Conservation (phyloP, 441 rosid genomes). For the Capsella rubella region DNA sequence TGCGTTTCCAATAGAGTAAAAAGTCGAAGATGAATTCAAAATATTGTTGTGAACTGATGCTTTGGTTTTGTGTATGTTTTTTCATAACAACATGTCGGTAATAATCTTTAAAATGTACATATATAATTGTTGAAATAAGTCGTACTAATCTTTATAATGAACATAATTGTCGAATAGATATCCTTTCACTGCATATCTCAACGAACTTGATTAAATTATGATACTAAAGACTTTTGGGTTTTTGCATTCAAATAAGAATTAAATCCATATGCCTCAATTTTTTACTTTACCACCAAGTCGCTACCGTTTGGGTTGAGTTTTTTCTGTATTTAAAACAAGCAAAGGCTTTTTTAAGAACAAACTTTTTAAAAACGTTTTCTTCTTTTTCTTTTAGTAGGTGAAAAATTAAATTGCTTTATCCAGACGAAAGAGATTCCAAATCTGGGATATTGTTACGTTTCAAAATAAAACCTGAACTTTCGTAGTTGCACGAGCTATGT, state of each 20-base stretch:
- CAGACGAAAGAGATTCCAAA: constrained; percentile 37
- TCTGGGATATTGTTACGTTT: constrained; percentile 27
- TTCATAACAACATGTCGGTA: no score
- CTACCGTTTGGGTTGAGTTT: neutral
- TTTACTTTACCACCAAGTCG: neutral
- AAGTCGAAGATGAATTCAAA: neutral
- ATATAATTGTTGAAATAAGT: no score
- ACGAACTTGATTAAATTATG: neutral
- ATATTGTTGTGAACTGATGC: neutral
- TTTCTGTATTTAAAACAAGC: constrained; percentile 1
- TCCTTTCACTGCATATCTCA: neutral
- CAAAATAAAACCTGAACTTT: constrained; percentile 37
- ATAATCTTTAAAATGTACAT: no score
- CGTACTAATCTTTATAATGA: neutral
- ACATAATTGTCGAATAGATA: no score
- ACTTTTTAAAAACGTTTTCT: neutral
- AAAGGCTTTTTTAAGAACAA: neutral
- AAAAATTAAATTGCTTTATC: constrained; percentile 28
- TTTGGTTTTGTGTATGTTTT: neutral
- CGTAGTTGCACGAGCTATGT: constrained; percentile 49
- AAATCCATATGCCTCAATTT: no score
- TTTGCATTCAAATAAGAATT: no score
- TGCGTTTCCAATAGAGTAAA: neutral
- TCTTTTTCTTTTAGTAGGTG: neutral
- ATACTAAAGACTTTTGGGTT: no score